Evolutionary conservation across 805 yeast genomes (phyloP).

Genomic region (Scheffersomyces spartinae): DNA sequence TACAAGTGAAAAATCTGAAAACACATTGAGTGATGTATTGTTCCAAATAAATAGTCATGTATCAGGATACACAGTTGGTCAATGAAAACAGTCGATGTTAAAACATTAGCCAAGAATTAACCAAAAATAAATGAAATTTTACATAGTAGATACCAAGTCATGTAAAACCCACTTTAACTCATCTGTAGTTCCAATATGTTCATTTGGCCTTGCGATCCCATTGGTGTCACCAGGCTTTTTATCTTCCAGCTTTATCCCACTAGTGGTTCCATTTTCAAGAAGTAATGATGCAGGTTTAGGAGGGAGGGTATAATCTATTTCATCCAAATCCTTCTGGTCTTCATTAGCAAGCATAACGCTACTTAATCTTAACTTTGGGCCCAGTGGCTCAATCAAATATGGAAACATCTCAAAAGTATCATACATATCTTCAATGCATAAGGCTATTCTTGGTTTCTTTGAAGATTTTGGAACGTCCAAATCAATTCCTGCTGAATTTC

Average conservation of each 20-base stretch:
- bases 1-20: no score
- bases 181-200: constrained; percentile 46
- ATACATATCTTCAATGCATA: constrained; percentile 57
- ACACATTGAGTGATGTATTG: no score
- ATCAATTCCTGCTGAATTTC: no score
- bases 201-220: constrained; percentile 4
- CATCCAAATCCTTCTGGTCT: constrained; percentile 22
- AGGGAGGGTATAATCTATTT: constrained; percentile 19
- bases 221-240: constrained; percentile 2
- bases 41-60: no score
- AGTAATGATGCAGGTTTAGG: constrained; percentile 9
- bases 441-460: constrained; percentile 21
- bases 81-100: neutral
- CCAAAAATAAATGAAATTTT: constrained; percentile 2
- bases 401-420: constrained; percentile 58
- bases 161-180: constrained; percentile 64
- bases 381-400: constrained; percentile 55
- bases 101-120: no score
- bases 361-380: constrained; percentile 42
- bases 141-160: constrained; percentile 42
- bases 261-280: neutral
- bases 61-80: no score
- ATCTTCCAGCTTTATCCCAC: neutral
- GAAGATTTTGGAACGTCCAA: no score
- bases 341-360: constrained; percentile 46